phyloP scores from a whole-genome alignment of 192 early-diverging fungal species.

The Piromyces finnis region DNA sequence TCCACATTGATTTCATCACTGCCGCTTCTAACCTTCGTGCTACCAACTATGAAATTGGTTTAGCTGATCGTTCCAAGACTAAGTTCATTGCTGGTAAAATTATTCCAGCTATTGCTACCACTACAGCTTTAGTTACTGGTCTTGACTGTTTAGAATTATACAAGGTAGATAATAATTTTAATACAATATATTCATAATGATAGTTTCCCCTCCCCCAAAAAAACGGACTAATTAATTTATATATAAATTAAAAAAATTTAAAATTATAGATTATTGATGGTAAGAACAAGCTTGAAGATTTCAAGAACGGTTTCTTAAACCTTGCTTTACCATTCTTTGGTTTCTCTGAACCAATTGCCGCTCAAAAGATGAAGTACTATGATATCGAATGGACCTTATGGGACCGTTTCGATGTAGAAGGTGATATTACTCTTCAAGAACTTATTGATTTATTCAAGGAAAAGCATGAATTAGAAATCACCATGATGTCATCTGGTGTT shows the following conservation, averaged over 20 bases:
- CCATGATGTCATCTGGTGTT: slow-evolving; percentile 80
- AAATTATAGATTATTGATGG: slow-evolving; percentile 38
- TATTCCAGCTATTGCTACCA: slow-evolving; percentile 65
- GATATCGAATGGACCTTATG: slow-evolving; percentile 77
- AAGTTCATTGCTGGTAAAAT: slow-evolving; percentile 85
- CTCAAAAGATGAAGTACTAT: slow-evolving; percentile 60
- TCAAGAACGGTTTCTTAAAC: slow-evolving; percentile 98
- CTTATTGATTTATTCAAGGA: slow-evolving; percentile 70
- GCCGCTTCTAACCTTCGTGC: slow-evolving; percentile 91
- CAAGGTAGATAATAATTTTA: slow-evolving; percentile 34
- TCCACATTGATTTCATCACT: slow-evolving; percentile 98
- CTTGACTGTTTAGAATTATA: slow-evolving; percentile 93
- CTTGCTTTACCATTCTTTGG: slow-evolving; percentile 96
- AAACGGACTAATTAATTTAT: too few species aligned
- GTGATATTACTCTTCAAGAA: slow-evolving; percentile 74
- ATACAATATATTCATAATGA: too few species aligned
- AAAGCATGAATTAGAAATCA: slow-evolving; percentile 70
- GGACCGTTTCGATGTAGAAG: slow-evolving; percentile 81
- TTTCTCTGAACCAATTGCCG: slow-evolving; percentile 94
- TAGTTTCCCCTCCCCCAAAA: too few species aligned
- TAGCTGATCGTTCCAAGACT: slow-evolving; percentile 60
- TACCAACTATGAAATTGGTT: slow-evolving; percentile 54
- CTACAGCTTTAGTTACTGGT: slow-evolving; percentile 3
- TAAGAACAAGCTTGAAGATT: slow-evolving; percentile 72
- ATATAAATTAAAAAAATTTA: too few species aligned